These are phyloP conservation scores for Blastobotrys proliferans DNA, from an alignment of 1,139 yeast species.

Conservation along the genomic window DNA sequence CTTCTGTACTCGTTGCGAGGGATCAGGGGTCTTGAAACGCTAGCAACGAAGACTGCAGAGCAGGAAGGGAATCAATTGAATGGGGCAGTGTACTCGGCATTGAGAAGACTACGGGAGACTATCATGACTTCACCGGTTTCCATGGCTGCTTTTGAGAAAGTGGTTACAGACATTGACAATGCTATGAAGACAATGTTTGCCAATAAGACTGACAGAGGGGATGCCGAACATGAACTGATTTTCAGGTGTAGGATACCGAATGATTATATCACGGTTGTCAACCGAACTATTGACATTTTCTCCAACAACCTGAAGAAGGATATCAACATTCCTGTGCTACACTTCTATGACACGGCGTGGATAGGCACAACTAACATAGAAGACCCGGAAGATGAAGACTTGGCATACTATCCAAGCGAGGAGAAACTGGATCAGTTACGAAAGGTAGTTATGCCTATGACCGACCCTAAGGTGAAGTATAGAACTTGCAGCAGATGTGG, in stretches of 20 bases:
- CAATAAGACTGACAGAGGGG: slow-evolving; percentile 27
- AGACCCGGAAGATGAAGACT: slow-evolving; percentile 12
- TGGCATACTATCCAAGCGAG: slow-evolving; percentile 28
- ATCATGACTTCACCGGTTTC: slow-evolving; percentile 55
- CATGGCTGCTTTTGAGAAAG: slow-evolving; percentile 57
- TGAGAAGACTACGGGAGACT: slow-evolving; percentile 44
- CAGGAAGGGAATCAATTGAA: slow-evolving; percentile 31
- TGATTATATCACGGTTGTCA: slow-evolving; percentile 40
- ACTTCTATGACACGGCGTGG: slow-evolving; percentile 71
- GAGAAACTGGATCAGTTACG: slow-evolving; percentile 23
- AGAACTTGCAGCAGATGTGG: slow-evolving; percentile 70
- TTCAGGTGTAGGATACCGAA: slow-evolving; percentile 58
- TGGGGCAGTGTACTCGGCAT: slow-evolving; percentile 22
- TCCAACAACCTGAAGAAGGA: slow-evolving; percentile 28
- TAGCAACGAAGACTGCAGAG: slow-evolving; percentile 38
- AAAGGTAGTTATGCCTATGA: slow-evolving; percentile 26
- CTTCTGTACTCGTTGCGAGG: slow-evolving; percentile 67
- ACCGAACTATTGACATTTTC: slow-evolving; percentile 35
- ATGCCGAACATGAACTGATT: slow-evolving; percentile 60
- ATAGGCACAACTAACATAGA: slow-evolving; percentile 30
- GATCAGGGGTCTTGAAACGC: slow-evolving; percentile 59
- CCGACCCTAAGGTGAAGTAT: slow-evolving; percentile 20
- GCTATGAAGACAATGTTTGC: slow-evolving; percentile 25
- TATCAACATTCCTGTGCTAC: slow-evolving; percentile 43
- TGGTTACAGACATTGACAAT: slow-evolving; percentile 51